These are phyloP conservation scores for Diutina catenulata DNA, from an alignment of 1,139 yeast species.

Conservation along the genomic window DNA sequence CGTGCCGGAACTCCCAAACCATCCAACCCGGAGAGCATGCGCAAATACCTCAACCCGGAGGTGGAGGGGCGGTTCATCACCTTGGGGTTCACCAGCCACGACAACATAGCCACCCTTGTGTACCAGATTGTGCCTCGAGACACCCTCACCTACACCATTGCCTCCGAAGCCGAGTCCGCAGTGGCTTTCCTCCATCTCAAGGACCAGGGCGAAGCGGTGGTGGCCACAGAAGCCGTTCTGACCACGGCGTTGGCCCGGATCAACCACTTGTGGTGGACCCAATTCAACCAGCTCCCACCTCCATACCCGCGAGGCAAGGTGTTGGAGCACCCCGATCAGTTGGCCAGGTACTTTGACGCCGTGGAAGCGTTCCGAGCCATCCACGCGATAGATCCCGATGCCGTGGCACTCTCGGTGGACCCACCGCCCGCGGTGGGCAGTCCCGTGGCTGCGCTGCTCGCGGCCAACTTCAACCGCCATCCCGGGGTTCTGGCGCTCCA, in stretches of 20 bases:
- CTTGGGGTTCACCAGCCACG: not conserved
- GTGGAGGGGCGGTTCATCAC: constrained; percentile 1
- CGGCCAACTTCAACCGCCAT: not conserved
- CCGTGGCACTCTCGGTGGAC: not conserved
- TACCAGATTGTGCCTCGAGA: not conserved
- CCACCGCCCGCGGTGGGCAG: too few relatives aligned
- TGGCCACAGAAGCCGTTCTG: not conserved
- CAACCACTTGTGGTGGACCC: not conserved
- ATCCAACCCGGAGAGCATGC: not conserved
- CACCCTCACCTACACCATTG: not conserved
- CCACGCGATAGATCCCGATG: not conserved
- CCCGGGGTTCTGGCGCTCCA: not conserved
- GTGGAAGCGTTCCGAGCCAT: not conserved
- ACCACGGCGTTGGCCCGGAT: not conserved
- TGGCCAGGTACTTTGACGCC: not conserved
- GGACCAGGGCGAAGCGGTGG: not conserved
- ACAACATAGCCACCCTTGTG: not conserved
- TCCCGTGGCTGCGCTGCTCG: not conserved
- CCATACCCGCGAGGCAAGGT: not conserved
- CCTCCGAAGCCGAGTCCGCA: constrained; percentile 2
- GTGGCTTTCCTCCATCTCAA: not conserved
- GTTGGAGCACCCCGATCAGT: not conserved
- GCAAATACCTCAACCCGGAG: not conserved
- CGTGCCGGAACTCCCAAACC: too few relatives aligned
- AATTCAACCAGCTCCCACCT: not conserved